A percentile compares a stretch with the other conserved stretches of the same genome.
These are phyloP conservation scores for Dichotomocladium elegans DNA, from an alignment of 371 early-diverging fungal species.

Conservation along the genomic window DNA sequence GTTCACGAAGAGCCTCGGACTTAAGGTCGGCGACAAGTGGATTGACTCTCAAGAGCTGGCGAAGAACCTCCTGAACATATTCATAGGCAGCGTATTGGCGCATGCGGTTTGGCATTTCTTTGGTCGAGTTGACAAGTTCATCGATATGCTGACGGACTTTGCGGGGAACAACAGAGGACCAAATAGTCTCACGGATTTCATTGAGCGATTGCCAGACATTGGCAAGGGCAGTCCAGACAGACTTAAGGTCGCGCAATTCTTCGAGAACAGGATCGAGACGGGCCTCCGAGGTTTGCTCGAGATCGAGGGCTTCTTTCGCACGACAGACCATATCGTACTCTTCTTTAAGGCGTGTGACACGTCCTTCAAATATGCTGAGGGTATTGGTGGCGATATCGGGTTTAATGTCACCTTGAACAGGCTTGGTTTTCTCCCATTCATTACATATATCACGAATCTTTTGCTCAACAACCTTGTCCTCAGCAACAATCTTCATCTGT, in stretches of 20 bases:
- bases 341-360: slow-evolving; percentile 79
- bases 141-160: slow-evolving; percentile 88
- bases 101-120: slow-evolving; percentile 93
- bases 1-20: slow-evolving; percentile 93
- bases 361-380: slow-evolving; percentile 83
- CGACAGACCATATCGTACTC: slow-evolving; percentile 87
- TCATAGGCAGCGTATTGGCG: slow-evolving; percentile 98
- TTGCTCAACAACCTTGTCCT: slow-evolving; percentile 84
- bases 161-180: slow-evolving; percentile 87
- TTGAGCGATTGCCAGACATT: slow-evolving; percentile 80
- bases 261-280: slow-evolving; percentile 87
- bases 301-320: slow-evolving; percentile 93
- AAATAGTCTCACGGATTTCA: slow-evolving; percentile 85
- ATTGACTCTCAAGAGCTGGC: slow-evolving; percentile 78
- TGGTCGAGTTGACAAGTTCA: slow-evolving; percentile 73
- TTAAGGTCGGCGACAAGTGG: slow-evolving; percentile 85
- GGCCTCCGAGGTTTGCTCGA: slow-evolving; percentile 66
- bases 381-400: slow-evolving; percentile 84
- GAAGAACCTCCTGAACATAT: slow-evolving; percentile 83
- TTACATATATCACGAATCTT: slow-evolving; percentile 81
- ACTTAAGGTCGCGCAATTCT: slow-evolving; percentile 90
- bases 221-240: slow-evolving; percentile 89
- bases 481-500: slow-evolving; percentile 87
- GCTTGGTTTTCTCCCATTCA: slow-evolving; percentile 95
- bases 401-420: slow-evolving; percentile 90